Evolutionary conservation across 306 rosid genomes (phyloP), one percentile per base, ranked within the genome.

Genomic region (Lithocarpus polystachyus): DNA sequence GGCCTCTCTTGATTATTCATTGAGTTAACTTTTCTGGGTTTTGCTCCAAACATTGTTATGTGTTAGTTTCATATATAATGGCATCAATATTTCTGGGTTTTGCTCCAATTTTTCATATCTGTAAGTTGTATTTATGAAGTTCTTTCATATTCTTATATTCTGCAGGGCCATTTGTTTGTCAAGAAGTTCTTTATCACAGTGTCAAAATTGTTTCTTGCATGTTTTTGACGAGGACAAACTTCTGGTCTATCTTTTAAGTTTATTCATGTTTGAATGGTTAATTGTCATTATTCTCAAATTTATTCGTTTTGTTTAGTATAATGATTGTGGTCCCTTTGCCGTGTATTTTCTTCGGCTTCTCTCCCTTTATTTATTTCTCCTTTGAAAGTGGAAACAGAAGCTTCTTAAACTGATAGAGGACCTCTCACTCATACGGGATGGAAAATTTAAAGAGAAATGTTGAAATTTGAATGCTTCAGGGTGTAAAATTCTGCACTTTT

Each of bases 381-480:
- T 43, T 70, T 40, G 24, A 73, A 60, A 69, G 70, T 19, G 2
- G 45, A 76, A 71, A 51, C 37, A 67, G 80, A 37, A 85, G 84
- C 59, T 82, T 84, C 87, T 85, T 88, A 76, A 81, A 81, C 86
- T 73, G 56, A 78, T 43, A 67, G 48, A 67, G 73, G 28, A 75
- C 33, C 29, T 37, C 62, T 35, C 48, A 12, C 52, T 9, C 33
- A 10, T 9, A 43, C 74, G 2, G 35, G 33, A 19, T 75, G 64
- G 56, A 55, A 64, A 72, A 6, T 80, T 51, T 37, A 33, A 40
- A 62, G 40, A 77, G 51, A 35, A 69, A 6, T 67, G 48, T n/a
- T 35, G 72, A 48, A 48, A 12, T 48, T 48, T 48, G 53, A 67
- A 33, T n/a, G 72, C 22, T 67, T 67, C 26, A 33, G 26, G 62